phyloP scores from a whole-genome alignment of 2,329 filamentous ascomycete species.

The Atkinsonella texensis region DNA sequence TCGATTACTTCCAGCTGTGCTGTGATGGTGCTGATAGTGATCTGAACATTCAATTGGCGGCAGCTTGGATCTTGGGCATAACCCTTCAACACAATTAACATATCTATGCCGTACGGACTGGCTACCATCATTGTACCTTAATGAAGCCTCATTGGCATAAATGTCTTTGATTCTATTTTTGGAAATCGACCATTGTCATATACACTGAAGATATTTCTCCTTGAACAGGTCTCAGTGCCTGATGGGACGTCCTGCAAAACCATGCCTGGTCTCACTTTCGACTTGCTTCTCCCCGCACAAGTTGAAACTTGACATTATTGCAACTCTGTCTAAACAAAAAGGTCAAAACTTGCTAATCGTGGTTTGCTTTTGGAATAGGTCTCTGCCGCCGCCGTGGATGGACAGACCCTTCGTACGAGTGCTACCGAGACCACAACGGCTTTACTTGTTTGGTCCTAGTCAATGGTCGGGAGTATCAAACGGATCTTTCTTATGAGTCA shows the following conservation, averaged over 20 bases:
- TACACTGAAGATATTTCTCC: too few relatives aligned
- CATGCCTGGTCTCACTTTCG: background rate
- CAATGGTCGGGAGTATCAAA: slow-evolving; percentile 94
- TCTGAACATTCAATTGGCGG: background rate
- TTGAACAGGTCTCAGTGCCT: too few relatives aligned
- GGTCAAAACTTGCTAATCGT: background rate
- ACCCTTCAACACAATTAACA: background rate
- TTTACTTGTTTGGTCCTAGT: slow-evolving; percentile 87
- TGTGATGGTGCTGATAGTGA: background rate
- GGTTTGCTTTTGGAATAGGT: slow-evolving; percentile 38
- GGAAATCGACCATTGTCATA: too few relatives aligned
- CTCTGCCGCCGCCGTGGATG: slow-evolving; percentile 91
- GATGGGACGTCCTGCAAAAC: too few relatives aligned
- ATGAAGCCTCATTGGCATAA: background rate
- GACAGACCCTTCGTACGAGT: slow-evolving; percentile 82
- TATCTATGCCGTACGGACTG: background rate
- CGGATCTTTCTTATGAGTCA: slow-evolving; percentile 72
- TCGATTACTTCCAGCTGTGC: background rate
- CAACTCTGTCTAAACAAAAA: background rate
- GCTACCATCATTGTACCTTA: slow-evolving; percentile 1
- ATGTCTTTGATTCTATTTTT: too few relatives aligned
- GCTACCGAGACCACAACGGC: slow-evolving; percentile 60
- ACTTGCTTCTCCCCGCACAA: too few relatives aligned
- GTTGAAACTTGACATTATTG: background rate
- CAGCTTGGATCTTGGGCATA: background rate